Conservation (phyloP, 345 rosid genomes). For the Geranium rotundifolium region DNA sequence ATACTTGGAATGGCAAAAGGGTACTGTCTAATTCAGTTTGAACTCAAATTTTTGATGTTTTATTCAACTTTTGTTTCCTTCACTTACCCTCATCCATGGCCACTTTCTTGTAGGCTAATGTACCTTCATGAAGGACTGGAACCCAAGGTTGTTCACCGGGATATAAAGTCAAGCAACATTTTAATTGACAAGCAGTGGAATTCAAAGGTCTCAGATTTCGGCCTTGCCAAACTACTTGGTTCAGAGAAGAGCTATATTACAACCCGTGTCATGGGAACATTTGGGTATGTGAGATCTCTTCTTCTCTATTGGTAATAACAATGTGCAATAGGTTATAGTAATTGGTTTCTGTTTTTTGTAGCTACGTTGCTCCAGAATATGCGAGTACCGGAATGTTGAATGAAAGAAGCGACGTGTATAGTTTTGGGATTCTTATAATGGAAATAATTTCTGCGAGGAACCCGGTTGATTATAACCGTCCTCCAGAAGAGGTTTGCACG, state of each 20-base stretch:
- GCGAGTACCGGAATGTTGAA: too few species aligned
- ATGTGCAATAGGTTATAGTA: background rate
- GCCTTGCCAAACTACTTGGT: conserved; percentile 79
- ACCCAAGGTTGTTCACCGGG: conserved; percentile 91
- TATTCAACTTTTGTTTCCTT: background rate
- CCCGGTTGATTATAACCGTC: conserved; percentile 54
- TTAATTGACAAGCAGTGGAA: conserved; percentile 87
- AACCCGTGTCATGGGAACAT: conserved; percentile 96
- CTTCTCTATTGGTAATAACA: background rate
- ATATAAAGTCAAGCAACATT: conserved; percentile 79
- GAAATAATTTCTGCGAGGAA: too few species aligned
- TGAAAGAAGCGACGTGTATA: too few species aligned
- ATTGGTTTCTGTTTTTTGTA: conserved; percentile 16
- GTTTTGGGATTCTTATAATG: too few species aligned
- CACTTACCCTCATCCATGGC: background rate
- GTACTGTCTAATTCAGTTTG: conserved; percentile 18
- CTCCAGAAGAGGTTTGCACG: conserved; percentile 64
- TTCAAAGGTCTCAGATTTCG: conserved; percentile 88
- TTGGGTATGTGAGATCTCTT: conserved; percentile 46
- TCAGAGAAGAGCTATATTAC: conserved; percentile 71
- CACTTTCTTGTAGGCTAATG: conserved; percentile 35
- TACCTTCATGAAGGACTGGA: conserved; percentile 97
- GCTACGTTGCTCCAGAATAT: conserved; percentile 48
- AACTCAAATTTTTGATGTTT: background rate
- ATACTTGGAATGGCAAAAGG: conserved; percentile 80